Conservation (phyloP, 345 rosid genomes). For the Eucalyptus sp. region DNA sequence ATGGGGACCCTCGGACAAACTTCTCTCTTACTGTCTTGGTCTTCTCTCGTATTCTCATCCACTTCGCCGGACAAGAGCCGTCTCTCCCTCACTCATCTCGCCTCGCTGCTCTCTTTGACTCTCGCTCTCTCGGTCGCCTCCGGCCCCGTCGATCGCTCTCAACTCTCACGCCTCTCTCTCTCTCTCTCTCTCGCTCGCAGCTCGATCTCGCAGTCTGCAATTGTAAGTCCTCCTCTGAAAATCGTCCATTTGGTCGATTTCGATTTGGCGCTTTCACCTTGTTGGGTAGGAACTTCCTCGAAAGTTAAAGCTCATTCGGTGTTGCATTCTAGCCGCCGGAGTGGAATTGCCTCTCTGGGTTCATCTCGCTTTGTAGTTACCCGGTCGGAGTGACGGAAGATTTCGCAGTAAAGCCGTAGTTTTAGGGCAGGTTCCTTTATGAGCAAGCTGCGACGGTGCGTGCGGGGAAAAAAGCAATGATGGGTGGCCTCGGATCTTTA, state of each 20-base stretch:
- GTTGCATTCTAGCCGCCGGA: not conserved
- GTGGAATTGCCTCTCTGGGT: not conserved
- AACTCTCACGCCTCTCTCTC: no score
- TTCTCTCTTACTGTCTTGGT: not conserved
- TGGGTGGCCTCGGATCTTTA: no score
- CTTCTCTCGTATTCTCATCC: not conserved
- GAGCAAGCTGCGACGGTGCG: no score
- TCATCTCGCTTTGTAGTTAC: not conserved
- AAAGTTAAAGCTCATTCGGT: not conserved
- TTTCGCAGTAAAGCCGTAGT: not conserved
- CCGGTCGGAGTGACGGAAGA: not conserved
- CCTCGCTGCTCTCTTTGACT: no score
- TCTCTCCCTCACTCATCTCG: no score
- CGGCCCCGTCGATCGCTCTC: no score
- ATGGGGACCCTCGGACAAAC: not conserved
- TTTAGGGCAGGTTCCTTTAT: not conserved
- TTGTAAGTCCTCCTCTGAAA: no score
- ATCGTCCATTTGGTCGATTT: no score
- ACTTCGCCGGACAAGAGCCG: not conserved
- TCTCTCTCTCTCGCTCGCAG: no score
- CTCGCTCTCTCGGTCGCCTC: no score
- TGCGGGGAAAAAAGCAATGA: no score
- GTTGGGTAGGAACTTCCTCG: not conserved
- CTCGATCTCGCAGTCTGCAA: no score
- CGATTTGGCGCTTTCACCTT: not conserved